Evolutionary conservation across 108 stramenopile species (phyloP).

Genomic region (Chaetoceros tenuissimus): DNA sequence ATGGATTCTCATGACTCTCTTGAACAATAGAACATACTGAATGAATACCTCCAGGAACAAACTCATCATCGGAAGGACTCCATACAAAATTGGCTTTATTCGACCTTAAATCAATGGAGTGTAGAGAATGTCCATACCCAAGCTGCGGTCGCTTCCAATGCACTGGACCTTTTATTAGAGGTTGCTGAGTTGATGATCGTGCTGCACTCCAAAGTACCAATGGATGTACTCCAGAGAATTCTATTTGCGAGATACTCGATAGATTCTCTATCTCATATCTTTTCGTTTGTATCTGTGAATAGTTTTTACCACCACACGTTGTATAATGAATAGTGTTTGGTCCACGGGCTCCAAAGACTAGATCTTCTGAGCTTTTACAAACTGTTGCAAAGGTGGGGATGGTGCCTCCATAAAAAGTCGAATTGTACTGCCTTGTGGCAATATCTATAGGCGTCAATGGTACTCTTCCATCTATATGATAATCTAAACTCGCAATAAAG

Average conservation of each 20-base stretch:
- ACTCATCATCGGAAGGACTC: constrained; percentile 73
- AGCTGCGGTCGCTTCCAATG: constrained; percentile 10
- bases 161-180: constrained; percentile 12
- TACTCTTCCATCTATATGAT: too few relatives aligned
- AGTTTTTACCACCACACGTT: too few relatives aligned
- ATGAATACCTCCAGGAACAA: constrained; percentile 53
- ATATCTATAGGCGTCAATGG: too few relatives aligned
- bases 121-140: constrained; percentile 47
- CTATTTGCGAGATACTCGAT: constrained; percentile 23
- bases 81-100: constrained; percentile 51
- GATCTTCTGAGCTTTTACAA: too few relatives aligned
- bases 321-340: too few relatives aligned
- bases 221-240: constrained; percentile 35
- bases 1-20: constrained; percentile 28
- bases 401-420: too few relatives aligned
- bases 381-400: too few relatives aligned
- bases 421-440: too few relatives aligned
- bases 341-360: too few relatives aligned
- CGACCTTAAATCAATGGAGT: constrained; percentile 50
- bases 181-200: constrained; percentile 33
- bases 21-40: constrained; percentile 47
- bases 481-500: too few relatives aligned
- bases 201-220: constrained; percentile 50
- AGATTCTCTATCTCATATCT: constrained; percentile 31
- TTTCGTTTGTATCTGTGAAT: too few relatives aligned